A percentile compares a stretch with the other conserved stretches of the same genome.
Evolutionary conservation across 2,329 filamentous ascomycete genomes (phyloP).

Genomic region (Fonsecaea nubica): DNA sequence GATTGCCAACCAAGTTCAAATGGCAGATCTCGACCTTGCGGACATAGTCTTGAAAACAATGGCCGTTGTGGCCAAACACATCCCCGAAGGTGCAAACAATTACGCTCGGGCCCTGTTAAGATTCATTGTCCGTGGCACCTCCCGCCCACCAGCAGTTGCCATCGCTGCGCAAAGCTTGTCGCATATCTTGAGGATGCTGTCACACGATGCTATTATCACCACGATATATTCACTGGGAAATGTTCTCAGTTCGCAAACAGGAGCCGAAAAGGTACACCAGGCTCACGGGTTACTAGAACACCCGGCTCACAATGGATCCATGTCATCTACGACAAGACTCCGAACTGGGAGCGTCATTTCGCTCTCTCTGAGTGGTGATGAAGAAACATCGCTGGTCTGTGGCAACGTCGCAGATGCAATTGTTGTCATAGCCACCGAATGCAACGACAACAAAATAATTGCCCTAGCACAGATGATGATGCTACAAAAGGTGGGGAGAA

Average conservation of each 20-base stretch:
- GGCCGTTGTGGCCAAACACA: constrained; percentile 78
- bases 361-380: constrained; percentile 73
- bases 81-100: constrained; percentile 73
- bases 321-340: constrained; percentile 47
- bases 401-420: constrained; percentile 94
- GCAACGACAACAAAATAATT: constrained; percentile 87
- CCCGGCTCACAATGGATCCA: constrained; percentile 40
- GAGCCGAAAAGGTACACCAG: constrained; percentile 54
- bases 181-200: constrained; percentile 78
- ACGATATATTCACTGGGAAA: constrained; percentile 97
- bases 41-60: constrained; percentile 80
- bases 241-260: constrained; percentile 76
- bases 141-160: constrained; percentile 70
- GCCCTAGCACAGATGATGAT: constrained; percentile 94
- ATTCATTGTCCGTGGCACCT: constrained; percentile 84
- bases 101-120: constrained; percentile 81
- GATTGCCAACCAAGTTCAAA: constrained; percentile 78
- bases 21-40: constrained; percentile 78
- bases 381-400: constrained; percentile 78
- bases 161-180: constrained; percentile 86
- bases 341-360: constrained; percentile 80
- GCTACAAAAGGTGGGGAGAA: constrained; percentile 89
- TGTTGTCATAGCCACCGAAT: constrained; percentile 82
- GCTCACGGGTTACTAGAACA: constrained; percentile 26
- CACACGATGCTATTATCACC: constrained; percentile 91